Evolutionary conservation across 2,329 filamentous ascomycete species (phyloP).

Genomic region (Ophidiomyces ophidiicola): DNA sequence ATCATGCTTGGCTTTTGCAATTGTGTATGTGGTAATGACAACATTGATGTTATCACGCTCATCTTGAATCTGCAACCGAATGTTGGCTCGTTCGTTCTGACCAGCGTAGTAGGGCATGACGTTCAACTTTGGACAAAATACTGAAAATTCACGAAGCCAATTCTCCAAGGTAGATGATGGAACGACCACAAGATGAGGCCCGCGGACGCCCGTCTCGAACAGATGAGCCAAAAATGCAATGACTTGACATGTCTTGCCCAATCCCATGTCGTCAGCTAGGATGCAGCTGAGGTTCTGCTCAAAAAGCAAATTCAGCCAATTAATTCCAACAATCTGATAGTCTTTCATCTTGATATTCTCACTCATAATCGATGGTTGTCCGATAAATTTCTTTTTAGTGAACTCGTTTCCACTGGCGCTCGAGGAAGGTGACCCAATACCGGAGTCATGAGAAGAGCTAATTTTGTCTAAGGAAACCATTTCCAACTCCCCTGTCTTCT

Average conservation of each 20-base stretch:
- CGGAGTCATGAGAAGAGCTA: slow-evolving; percentile 46
- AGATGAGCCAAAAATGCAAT: slow-evolving; percentile 83
- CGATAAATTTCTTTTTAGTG: slow-evolving; percentile 36
- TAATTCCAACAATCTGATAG: slow-evolving; percentile 86
- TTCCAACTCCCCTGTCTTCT: slow-evolving; percentile 50
- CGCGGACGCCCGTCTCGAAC: slow-evolving; percentile 53
- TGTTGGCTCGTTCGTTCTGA: slow-evolving; percentile 53
- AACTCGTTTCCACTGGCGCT: slow-evolving; percentile 33
- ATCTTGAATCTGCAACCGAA: slow-evolving; percentile 54
- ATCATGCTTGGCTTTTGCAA: slow-evolving; percentile 50
- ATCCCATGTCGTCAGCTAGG: slow-evolving; percentile 88
- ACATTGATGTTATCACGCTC: slow-evolving; percentile 55
- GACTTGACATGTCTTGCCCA: slow-evolving; percentile 94
- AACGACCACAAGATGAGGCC: slow-evolving; percentile 75
- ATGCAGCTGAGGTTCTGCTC: slow-evolving; percentile 72
- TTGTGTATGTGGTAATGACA: slow-evolving; percentile 60
- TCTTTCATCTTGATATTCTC: slow-evolving; percentile 70
- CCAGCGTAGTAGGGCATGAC: slow-evolving; percentile 63
- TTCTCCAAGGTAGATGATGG: slow-evolving; percentile 91
- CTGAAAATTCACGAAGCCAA: slow-evolving; percentile 81
- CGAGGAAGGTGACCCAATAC: slow-evolving; percentile 51
- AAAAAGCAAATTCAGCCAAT: slow-evolving; percentile 83
- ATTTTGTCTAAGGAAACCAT: slow-evolving; percentile 42
- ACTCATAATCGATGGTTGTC: slow-evolving; percentile 67
- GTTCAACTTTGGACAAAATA: slow-evolving; percentile 65